These are phyloP conservation scores for Podosphaera fusca DNA, from an alignment of 2,329 filamentous ascomycete genomes.

Conservation along the genomic window DNA sequence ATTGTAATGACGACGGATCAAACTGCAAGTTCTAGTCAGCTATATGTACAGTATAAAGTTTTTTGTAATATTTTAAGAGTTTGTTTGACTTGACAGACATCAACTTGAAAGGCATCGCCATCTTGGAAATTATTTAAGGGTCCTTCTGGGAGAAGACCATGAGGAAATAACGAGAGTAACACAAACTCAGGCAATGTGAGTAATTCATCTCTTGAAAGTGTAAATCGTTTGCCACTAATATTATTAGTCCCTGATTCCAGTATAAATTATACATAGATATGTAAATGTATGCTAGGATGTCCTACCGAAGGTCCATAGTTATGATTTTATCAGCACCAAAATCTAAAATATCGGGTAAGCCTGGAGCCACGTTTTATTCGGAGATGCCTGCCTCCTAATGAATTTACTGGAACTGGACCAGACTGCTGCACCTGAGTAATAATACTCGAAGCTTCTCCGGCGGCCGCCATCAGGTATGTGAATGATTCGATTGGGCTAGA, in stretches of 20 bases:
- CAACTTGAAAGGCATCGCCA: slow-evolving; percentile 84
- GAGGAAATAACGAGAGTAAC: slow-evolving; percentile 88
- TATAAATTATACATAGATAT: no score
- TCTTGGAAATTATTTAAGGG: slow-evolving; percentile 87
- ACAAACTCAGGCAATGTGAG: slow-evolving; percentile 94
- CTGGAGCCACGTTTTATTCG: neutral
- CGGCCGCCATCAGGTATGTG: slow-evolving; percentile 91
- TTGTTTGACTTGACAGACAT: slow-evolving; percentile 43
- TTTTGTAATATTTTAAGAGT: slow-evolving; percentile 15
- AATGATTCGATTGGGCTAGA: slow-evolving; percentile 81
- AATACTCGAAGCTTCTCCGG: slow-evolving; percentile 91
- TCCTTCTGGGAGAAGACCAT: slow-evolving; percentile 90
- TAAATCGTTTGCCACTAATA: slow-evolving; percentile 69
- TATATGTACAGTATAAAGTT: slow-evolving; percentile 18
- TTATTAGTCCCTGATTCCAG: slow-evolving; percentile 10
- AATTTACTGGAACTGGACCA: slow-evolving; percentile 64
- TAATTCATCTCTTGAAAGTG: slow-evolving; percentile 81
- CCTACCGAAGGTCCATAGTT: slow-evolving; percentile 74
- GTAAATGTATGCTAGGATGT: neutral
- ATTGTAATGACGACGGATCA: slow-evolving; percentile 84
- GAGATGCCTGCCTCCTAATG: slow-evolving; percentile 47
- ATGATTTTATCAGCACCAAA: slow-evolving; percentile 83
- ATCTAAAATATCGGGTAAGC: slow-evolving; percentile 25
- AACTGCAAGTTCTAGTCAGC: slow-evolving; percentile 42
- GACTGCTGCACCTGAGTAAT: slow-evolving; percentile 97